These are phyloP conservation scores for Microascus cirrosus DNA, from an alignment of 2,329 filamentous ascomycete genomes.

Conservation along the genomic window DNA sequence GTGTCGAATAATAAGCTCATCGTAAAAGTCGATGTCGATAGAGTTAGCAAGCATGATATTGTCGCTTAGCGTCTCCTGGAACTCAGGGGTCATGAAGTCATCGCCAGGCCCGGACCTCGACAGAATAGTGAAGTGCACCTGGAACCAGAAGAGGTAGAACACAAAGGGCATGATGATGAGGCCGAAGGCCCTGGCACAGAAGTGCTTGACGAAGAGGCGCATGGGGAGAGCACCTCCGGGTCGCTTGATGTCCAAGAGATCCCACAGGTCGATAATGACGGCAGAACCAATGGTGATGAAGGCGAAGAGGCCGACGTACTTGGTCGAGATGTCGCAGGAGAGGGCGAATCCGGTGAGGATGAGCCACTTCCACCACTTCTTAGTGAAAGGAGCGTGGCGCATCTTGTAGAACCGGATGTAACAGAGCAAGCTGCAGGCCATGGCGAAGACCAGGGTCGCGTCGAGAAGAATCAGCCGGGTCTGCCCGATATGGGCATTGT, in stretches of 20 bases:
- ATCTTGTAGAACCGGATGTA: slow-evolving; percentile 98
- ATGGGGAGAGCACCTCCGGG: slow-evolving; percentile 71
- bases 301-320: slow-evolving; percentile 93
- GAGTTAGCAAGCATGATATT: slow-evolving; percentile 86
- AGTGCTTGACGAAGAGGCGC: slow-evolving; percentile 76
- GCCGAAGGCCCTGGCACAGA: slow-evolving; percentile 73
- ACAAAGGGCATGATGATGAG: slow-evolving; percentile 88
- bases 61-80: slow-evolving; percentile 93
- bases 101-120: slow-evolving; percentile 84
- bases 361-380: slow-evolving; percentile 99
- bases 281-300: slow-evolving; percentile 95
- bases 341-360: slow-evolving; percentile 87
- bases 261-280: slow-evolving; percentile 91
- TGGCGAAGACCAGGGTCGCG: slow-evolving; percentile 86
- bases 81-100: slow-evolving; percentile 97
- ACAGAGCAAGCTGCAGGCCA: slow-evolving; percentile 86
- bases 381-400: slow-evolving; percentile 74
- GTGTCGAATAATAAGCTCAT: slow-evolving; percentile 77
- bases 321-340: slow-evolving; percentile 96
- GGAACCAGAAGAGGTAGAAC: slow-evolving; percentile 99
- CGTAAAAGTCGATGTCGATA: slow-evolving; percentile 79
- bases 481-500: slow-evolving; percentile 96
- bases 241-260: slow-evolving; percentile 80
- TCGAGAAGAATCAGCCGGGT: slow-evolving; percentile 91
- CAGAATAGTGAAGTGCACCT: slow-evolving; percentile 92